phyloP scores from a whole-genome alignment of 495 filamentous ascomycete species.

The Aspergillus incahuasiensis region DNA sequence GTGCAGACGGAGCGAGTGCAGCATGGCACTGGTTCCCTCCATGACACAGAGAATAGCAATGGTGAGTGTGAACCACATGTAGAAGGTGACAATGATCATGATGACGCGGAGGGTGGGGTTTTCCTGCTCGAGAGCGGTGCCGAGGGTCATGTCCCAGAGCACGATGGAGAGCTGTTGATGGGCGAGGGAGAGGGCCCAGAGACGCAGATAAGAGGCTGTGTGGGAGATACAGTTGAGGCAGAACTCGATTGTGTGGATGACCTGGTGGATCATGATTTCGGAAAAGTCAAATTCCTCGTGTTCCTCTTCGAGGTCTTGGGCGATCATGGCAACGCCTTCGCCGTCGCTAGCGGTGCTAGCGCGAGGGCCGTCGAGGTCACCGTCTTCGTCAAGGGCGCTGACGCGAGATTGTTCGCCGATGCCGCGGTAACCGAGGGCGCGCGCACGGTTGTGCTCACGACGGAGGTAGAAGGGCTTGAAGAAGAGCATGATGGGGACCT shows the following conservation, averaged over 20 bases:
- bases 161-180: slow-evolving; percentile 97
- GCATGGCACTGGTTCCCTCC: slow-evolving; percentile 85
- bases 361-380: slow-evolving; percentile 53
- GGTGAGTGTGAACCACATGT: slow-evolving; percentile 81
- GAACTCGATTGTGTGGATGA: slow-evolving; percentile 99
- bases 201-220: slow-evolving; percentile 96
- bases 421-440: slow-evolving; percentile 83
- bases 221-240: slow-evolving; percentile 99
- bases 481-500: slow-evolving; percentile 88
- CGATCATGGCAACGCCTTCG: slow-evolving; percentile 90
- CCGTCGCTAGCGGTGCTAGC: slow-evolving; percentile 72
- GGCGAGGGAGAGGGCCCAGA: slow-evolving; percentile 95
- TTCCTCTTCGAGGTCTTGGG: slow-evolving; percentile 71
- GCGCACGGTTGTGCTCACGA: slow-evolving; percentile 84
- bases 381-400: slow-evolving; percentile 82
- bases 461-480: slow-evolving; percentile 93
- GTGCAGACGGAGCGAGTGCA: slow-evolving; percentile 91
- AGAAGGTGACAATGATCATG: slow-evolving; percentile 74
- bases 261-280: slow-evolving; percentile 97
- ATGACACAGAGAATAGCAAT: slow-evolving; percentile 71
- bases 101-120: slow-evolving; percentile 66
- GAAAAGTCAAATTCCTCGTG: slow-evolving; percentile 96
- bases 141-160: slow-evolving; percentile 94
- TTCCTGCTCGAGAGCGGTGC: slow-evolving; percentile 58
- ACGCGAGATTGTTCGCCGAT: slow-evolving; percentile 84